These are phyloP conservation scores for Aspergillus ruber DNA, from an alignment of 2,329 filamentous ascomycete genomes.

Conservation along the genomic window DNA sequence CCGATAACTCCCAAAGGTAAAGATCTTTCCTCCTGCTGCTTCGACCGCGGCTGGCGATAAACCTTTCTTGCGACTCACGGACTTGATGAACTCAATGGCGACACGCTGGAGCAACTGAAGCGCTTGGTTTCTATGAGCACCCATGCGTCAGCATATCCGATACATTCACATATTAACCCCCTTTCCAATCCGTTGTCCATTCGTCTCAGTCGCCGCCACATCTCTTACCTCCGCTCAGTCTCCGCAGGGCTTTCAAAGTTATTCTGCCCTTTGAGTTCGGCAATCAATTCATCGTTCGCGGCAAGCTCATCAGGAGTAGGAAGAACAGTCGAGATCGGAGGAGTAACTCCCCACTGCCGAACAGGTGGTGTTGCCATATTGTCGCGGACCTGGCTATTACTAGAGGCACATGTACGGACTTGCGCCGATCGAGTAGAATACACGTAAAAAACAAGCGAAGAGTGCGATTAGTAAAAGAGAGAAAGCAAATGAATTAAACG, in stretches of 20 bases:
- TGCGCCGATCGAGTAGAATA: background rate
- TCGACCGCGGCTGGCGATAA: slow-evolving; percentile 72
- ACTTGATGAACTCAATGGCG: slow-evolving; percentile 77
- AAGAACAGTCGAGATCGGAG: slow-evolving; percentile 69
- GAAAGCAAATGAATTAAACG: background rate
- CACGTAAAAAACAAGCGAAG: background rate
- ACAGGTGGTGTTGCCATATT: slow-evolving; percentile 30
- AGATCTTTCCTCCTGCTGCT: slow-evolving; percentile 83
- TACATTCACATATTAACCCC: slow-evolving; percentile 1
- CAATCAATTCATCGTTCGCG: slow-evolving; percentile 70
- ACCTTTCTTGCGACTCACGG: slow-evolving; percentile 67
- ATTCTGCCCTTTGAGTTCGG: slow-evolving; percentile 80
- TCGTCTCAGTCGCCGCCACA: background rate
- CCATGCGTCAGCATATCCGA: slow-evolving; percentile 4
- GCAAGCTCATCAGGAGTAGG: slow-evolving; percentile 72
- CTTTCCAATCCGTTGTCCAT: background rate
- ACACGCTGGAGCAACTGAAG: slow-evolving; percentile 71
- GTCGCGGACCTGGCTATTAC: slow-evolving; percentile 4
- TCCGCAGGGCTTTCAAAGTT: slow-evolving; percentile 83
- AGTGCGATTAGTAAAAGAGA: background rate
- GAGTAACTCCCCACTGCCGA: slow-evolving; percentile 67
- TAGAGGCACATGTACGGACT: background rate
- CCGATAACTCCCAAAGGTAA: slow-evolving; percentile 92
- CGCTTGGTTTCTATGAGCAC: slow-evolving; percentile 56
- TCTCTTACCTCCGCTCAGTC: slow-evolving; percentile 66